Evolutionary conservation across 106 monocot genomes (phyloP).

Genomic region (Platanthera zijinensis): DNA sequence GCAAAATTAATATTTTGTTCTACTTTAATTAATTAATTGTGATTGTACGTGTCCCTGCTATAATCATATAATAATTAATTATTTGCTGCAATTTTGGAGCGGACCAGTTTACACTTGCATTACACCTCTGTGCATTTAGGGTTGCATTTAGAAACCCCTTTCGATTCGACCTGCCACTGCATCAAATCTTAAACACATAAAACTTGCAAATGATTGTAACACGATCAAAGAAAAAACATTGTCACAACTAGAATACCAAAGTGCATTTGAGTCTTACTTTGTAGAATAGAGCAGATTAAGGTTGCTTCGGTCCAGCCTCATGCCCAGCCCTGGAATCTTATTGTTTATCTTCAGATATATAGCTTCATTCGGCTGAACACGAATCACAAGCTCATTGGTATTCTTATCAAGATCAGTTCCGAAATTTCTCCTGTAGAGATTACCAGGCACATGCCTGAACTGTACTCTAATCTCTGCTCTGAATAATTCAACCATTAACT

Average conservation of each 20-base stretch:
- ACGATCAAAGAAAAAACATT: not conserved
- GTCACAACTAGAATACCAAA: not conserved
- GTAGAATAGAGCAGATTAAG: constrained; percentile 69
- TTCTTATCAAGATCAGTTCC: constrained; percentile 64
- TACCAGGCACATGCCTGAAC: constrained; percentile 81
- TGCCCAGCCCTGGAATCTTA: constrained; percentile 70
- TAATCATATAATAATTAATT: no score
- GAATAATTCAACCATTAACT: not conserved
- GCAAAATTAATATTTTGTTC: no score
- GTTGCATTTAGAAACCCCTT: no score
- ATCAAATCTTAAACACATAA: no score
- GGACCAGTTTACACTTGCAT: no score
- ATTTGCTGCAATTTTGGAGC: no score
- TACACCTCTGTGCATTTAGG: no score
- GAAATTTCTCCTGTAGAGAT: constrained; percentile 52
- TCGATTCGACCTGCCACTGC: no score
- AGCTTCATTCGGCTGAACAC: constrained; percentile 76
- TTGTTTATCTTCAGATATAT: constrained; percentile 88
- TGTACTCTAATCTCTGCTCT: constrained; percentile 88
- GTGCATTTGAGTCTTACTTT: constrained; percentile 28
- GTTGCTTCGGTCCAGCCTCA: constrained; percentile 71
- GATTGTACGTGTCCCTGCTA: no score
- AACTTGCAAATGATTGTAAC: not conserved
- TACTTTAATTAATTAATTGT: no score
- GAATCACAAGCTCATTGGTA: constrained; percentile 81